Conservation (phyloP, 1,284 basidiomycete genomes). For the Coniferiporia sulphurascens region DNA sequence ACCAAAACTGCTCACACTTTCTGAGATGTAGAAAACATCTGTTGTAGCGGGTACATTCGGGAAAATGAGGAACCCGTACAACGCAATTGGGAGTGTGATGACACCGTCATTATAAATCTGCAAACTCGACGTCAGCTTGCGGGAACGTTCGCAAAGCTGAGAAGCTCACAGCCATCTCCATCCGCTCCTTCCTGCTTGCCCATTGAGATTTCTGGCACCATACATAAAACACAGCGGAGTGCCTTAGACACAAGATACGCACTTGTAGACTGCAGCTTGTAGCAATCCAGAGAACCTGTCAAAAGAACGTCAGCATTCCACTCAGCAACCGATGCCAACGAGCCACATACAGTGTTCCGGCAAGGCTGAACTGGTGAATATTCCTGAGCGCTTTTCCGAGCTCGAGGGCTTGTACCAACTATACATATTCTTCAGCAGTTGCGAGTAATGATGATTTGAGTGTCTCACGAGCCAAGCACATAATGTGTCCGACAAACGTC, state of each 20-base stretch:
- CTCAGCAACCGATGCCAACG: not conserved
- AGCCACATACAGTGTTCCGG: slow-evolving; percentile 51
- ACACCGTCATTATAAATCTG: slow-evolving; percentile 68
- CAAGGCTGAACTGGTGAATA: slow-evolving; percentile 64
- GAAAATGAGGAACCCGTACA: slow-evolving; percentile 70
- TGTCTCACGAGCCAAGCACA: slow-evolving; percentile 57
- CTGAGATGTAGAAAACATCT: slow-evolving; percentile 57
- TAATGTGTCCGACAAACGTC: slow-evolving; percentile 73
- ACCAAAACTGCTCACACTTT: slow-evolving; percentile 39
- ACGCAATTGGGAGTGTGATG: slow-evolving; percentile 66
- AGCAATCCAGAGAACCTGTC: slow-evolving; percentile 65
- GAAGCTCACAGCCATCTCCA: slow-evolving; percentile 65
- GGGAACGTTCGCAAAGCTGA: not conserved
- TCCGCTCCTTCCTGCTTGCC: slow-evolving; percentile 51
- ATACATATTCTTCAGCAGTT: not conserved
- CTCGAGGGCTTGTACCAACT: slow-evolving; percentile 67
- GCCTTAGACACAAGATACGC: too few relatives aligned
- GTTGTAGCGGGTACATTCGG: slow-evolving; percentile 68
- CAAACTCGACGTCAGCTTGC: not conserved
- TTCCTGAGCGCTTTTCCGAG: slow-evolving; percentile 66
- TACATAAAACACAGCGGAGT: too few relatives aligned
- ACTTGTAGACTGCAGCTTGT: slow-evolving; percentile 63
- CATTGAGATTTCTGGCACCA: slow-evolving; percentile 49
- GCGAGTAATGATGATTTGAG: not conserved
- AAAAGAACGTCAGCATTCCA: not conserved